phyloP scores from a whole-genome alignment of 1,139 yeast species.

The Debaryomyces sp. region DNA sequence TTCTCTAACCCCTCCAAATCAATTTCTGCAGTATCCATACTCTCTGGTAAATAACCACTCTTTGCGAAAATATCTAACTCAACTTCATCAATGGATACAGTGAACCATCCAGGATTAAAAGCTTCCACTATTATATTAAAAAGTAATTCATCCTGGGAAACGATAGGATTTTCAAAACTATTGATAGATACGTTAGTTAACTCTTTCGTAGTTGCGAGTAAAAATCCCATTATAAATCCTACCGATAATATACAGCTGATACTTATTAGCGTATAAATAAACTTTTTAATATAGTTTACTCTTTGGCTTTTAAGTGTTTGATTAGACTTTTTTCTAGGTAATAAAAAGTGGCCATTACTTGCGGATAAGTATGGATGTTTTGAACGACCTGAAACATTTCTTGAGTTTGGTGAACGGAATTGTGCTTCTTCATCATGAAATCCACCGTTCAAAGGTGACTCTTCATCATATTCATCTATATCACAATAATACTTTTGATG shows the following conservation, averaged over 20 bases:
- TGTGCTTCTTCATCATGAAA: conserved; percentile 8
- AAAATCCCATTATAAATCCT: conserved; percentile 82
- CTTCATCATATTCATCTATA: conserved; percentile 47
- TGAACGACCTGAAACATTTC: conserved; percentile 13
- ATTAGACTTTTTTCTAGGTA: conserved; percentile 34
- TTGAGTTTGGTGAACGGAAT: conserved; percentile 5
- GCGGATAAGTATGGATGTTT: conserved; percentile 23
- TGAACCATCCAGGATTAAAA: conserved; percentile 83
- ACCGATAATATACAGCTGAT: conserved; percentile 58
- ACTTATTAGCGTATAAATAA: conserved; percentile 58
- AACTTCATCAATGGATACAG: conserved; percentile 64
- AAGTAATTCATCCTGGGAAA: conserved; percentile 82
- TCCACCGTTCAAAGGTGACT: conserved; percentile 17
- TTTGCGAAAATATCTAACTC: conserved; percentile 90
- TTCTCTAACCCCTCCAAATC: conserved; percentile 1
- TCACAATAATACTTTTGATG: conserved; percentile 38
- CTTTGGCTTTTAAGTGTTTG: conserved; percentile 23
- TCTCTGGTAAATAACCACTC: conserved; percentile 52
- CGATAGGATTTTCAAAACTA: conserved; percentile 68
- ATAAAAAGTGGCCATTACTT: conserved; percentile 27
- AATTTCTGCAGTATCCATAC: background rate
- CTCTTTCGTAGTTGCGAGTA: conserved; percentile 86
- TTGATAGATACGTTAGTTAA: conserved; percentile 65
- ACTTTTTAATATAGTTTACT: conserved; percentile 46
- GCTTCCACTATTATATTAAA: conserved; percentile 80